These are phyloP conservation scores for Haplosporangium sp. DNA, from an alignment of 371 early-diverging fungal species.

Conservation along the genomic window DNA sequence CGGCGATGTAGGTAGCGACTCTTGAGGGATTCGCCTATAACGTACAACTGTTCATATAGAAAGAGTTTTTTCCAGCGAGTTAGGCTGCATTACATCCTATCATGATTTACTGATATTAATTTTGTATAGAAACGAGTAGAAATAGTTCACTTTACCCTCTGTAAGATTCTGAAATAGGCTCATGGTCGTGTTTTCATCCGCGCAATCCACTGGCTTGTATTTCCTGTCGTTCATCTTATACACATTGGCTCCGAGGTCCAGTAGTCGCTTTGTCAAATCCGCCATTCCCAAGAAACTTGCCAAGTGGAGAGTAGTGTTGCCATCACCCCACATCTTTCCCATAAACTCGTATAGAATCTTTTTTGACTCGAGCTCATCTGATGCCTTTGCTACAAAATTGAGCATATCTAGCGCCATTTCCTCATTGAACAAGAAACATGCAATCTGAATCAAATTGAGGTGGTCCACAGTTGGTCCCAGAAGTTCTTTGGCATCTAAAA, in stretches of 20 bases:
- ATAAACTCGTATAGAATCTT: slow-evolving; percentile 76
- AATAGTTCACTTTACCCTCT: slow-evolving; percentile 55
- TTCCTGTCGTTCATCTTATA: slow-evolving; percentile 68
- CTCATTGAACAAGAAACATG: slow-evolving; percentile 72
- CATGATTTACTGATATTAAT: not conserved
- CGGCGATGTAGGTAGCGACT: slow-evolving; percentile 52
- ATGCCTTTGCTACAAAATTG: slow-evolving; percentile 66
- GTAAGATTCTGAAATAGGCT: slow-evolving; percentile 62
- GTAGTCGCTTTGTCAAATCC: slow-evolving; percentile 67
- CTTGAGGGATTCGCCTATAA: slow-evolving; percentile 33
- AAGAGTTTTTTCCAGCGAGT: not conserved
- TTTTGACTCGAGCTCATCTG: slow-evolving; percentile 66
- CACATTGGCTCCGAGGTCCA: slow-evolving; percentile 70
- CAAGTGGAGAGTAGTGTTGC: slow-evolving; percentile 77
- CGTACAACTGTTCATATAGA: slow-evolving; percentile 36
- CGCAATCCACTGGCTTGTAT: slow-evolving; percentile 75
- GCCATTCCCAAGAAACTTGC: slow-evolving; percentile 79
- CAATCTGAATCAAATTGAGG: slow-evolving; percentile 73
- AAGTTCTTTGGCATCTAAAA: slow-evolving; percentile 68
- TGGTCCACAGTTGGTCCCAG: slow-evolving; percentile 63
- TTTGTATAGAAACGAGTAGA: not conserved
- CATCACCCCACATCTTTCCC: slow-evolving; percentile 75
- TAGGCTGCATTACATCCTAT: not conserved
- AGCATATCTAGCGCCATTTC: slow-evolving; percentile 71
- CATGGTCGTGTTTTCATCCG: slow-evolving; percentile 70